phyloP scores from a whole-genome alignment of 345 rosid species.

The Brassica incana region DNA sequence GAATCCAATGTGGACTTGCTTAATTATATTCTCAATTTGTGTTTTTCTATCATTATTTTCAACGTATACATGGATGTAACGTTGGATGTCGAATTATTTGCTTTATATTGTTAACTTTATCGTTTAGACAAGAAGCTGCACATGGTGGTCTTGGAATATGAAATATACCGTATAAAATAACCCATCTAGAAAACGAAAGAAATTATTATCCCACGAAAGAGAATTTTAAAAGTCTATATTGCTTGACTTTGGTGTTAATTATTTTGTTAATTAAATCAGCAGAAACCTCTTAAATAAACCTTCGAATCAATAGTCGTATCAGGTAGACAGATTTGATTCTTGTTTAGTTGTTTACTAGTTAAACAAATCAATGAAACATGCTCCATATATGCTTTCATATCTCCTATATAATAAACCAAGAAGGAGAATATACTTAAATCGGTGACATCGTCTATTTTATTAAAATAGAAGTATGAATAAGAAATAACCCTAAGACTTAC shows the following conservation, averaged over 20 bases:
- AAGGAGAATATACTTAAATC: background rate
- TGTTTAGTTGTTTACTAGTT: background rate
- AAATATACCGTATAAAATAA: background rate
- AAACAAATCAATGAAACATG: constrained; percentile 9
- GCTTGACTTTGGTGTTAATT: constrained; percentile 27
- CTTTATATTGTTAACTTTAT: constrained; percentile 16
- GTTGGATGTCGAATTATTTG: constrained; percentile 8
- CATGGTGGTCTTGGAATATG: constrained; percentile 31
- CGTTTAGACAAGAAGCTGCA: constrained; percentile 24
- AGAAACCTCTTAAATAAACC: background rate
- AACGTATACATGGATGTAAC: constrained; percentile 13
- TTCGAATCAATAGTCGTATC: constrained; percentile 26
- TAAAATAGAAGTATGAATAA: no score
- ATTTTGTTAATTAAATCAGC: background rate
- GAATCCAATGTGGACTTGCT: constrained; percentile 36
- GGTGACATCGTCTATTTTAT: no score
- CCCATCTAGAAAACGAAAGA: background rate
- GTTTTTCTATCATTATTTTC: background rate
- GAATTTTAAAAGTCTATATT: constrained; percentile 3
- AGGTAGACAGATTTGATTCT: constrained; percentile 33
- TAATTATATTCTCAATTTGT: background rate
- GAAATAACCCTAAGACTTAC: no score
- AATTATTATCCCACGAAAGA: constrained; percentile 1
- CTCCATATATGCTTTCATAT: constrained; percentile 25
- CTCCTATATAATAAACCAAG: constrained; percentile 21